Base-by-base conservation (phyloP, 1,284 basidiomycete species). In the Macrocystidia cucumis region DNA sequence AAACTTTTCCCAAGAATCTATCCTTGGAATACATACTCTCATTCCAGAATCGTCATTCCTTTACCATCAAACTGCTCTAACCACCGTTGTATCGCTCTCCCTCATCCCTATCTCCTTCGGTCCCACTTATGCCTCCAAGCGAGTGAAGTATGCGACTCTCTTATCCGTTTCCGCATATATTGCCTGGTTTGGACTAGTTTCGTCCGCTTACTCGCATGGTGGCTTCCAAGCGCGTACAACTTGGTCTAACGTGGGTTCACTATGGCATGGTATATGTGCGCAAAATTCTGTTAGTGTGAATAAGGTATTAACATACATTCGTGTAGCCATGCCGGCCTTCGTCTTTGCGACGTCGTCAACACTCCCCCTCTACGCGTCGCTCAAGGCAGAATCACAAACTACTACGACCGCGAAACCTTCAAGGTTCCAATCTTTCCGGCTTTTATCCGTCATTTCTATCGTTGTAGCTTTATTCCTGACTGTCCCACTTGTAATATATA, bases 231-330 rank as follows among this genome's bases (percentile, higher is more conserved):
- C 51, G 7, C 57, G 58, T 26, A 44, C 57, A 14, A 55, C 55
- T 24, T 65, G 63, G 55, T 44, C 62, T 12, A 60, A 54, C 32
- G 50, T 62, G 36, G 74, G 76, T 16, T 48, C 60, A 21, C 57
- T 81, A 23, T 81, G 78, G 77, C 69, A 77, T 47, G 73, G 72
- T 43, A 64, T 74, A 38, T 69, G 82, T 84, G 44, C 41, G 77
- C 72, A 1, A 13, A 1, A 37, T 35, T 28, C 23, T 19, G 5
- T 6, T 26, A 17, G 26, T 23, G 32, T 16, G 17, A 17, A 25
- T 5, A 23, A 8, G 29, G 46, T 5, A 44, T 27, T 25, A 18
- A 40, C 6, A 35, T 36, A 20, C 14, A 6, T 42, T 42, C 38
- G 38, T n/a, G n/a, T 44, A 74, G 78, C 63, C 25, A 62, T 62